A percentile compares a stretch with the other conserved stretches of the same genome.
Evolutionary conservation across 768 basidiomycete species (phyloP).

Genomic region (Suillus decipiens): DNA sequence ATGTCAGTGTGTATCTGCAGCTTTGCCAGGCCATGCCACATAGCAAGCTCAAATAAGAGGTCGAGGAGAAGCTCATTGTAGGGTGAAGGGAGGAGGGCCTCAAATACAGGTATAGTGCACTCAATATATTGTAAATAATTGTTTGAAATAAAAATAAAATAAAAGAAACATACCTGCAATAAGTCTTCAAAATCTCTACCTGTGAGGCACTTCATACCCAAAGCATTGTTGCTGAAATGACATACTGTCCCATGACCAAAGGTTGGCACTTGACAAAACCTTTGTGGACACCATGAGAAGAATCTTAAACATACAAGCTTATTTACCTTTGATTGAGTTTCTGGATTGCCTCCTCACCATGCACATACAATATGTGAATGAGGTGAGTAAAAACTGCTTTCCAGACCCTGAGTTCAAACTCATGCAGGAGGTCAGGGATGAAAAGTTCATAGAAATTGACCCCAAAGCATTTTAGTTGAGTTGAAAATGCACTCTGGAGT

Average conservation of each 20-base stretch:
- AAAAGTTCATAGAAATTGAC: constrained; percentile 32
- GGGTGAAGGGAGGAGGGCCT: constrained; percentile 25
- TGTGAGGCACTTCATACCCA: constrained; percentile 37
- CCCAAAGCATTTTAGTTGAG: constrained; percentile 14
- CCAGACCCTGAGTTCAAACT: constrained; percentile 41
- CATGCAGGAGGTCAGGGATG: constrained; percentile 40
- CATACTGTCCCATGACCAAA: constrained; percentile 36
- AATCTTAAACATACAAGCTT: background rate
- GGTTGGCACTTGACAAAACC: constrained; percentile 29
- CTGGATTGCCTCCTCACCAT: background rate
- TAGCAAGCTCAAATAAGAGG: constrained; percentile 26
- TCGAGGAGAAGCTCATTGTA: constrained; percentile 21
- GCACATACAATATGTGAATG: constrained; percentile 31
- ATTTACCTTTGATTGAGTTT: background rate
- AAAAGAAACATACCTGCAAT: background rate
- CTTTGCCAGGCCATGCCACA: constrained; percentile 29
- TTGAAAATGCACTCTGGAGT: constrained; percentile 39
- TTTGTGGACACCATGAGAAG: constrained; percentile 8
- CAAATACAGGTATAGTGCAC: constrained; percentile 34
- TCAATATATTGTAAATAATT: background rate
- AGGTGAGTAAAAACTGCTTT: constrained; percentile 38
- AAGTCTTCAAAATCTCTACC: constrained; percentile 14
- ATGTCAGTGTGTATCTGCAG: constrained; percentile 21
- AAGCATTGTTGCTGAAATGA: constrained; percentile 30
- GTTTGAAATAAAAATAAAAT: too few relatives aligned